phyloP scores from a whole-genome alignment of 331 rosid species.

The Rhamnella rubrinervis region DNA sequence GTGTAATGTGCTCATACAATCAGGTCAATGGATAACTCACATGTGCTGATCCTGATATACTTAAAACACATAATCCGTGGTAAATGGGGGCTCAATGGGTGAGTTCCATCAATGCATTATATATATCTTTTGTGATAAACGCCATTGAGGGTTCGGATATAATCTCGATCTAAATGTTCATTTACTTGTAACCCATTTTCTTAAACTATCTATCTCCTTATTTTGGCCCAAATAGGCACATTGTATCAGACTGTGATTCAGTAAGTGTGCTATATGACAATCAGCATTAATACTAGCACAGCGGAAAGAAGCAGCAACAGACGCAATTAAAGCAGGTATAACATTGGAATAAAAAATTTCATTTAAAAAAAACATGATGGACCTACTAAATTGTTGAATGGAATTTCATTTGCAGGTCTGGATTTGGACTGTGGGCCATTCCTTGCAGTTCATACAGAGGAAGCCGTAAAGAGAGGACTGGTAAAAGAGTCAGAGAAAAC shows the following conservation, averaged over 20 bases:
- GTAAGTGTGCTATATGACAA: constrained; percentile 44
- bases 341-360: background rate
- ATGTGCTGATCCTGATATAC: constrained; percentile 69
- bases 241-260: constrained; percentile 71
- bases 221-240: constrained; percentile 36
- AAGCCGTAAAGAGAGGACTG: constrained; percentile 45
- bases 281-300: constrained; percentile 60
- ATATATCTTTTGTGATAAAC: too few relatives aligned
- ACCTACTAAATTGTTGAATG: background rate
- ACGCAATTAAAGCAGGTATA: constrained; percentile 39
- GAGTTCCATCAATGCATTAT: background rate
- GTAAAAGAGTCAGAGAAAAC: constrained; percentile 39
- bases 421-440: constrained; percentile 73
- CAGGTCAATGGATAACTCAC: constrained; percentile 81
- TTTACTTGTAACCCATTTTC: too few relatives aligned
- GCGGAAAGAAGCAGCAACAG: constrained; percentile 64
- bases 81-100: constrained; percentile 69
- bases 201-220: too few relatives aligned
- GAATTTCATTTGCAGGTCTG: constrained; percentile 30
- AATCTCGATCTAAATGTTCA: too few relatives aligned
- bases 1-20: constrained; percentile 80
- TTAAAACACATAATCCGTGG: constrained; percentile 57
- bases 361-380: background rate
- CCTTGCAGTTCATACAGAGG: constrained; percentile 46
- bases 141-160: too few relatives aligned